Percentiles rank a stretch among this genome's conserved stretches.
Conservation (phyloP, 139 green algal species). For the Diplosphaera chodatii region DNA sequence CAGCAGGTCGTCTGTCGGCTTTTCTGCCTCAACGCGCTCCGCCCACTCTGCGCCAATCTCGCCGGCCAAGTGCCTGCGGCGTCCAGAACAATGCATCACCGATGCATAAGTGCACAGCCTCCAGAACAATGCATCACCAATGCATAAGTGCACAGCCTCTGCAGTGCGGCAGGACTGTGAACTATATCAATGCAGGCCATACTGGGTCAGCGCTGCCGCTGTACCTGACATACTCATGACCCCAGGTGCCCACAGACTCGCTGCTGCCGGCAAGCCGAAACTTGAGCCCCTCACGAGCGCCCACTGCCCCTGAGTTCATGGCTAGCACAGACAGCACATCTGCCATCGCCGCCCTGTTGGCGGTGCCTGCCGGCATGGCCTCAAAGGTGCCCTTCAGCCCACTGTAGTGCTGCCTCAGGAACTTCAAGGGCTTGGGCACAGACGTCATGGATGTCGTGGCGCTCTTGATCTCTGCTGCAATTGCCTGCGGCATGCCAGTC, state of each 20-base stretch:
- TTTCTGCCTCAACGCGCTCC: slow-evolving; percentile 28
- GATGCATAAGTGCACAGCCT: slow-evolving; percentile 55
- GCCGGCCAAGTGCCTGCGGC: slow-evolving; percentile 70
- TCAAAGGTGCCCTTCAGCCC: slow-evolving; percentile 62
- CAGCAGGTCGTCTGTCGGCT: slow-evolving; percentile 70
- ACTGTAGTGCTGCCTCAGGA: slow-evolving; percentile 83
- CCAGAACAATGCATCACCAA: neutral
- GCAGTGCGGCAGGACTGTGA: no score
- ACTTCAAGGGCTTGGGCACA: slow-evolving; percentile 98
- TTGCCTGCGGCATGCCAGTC: neutral
- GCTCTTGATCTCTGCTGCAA: slow-evolving; percentile 55
- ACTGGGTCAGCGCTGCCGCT: no score
- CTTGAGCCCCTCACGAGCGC: slow-evolving; percentile 72
- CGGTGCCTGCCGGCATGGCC: slow-evolving; percentile 27
- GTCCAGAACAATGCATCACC: neutral
- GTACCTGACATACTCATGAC: slow-evolving; percentile 94
- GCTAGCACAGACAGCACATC: slow-evolving; percentile 94
- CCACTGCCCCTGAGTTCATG: slow-evolving; percentile 77
- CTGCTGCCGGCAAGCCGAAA: slow-evolving; percentile 55
- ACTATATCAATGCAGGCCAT: no score
- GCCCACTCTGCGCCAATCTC: slow-evolving; percentile 80
- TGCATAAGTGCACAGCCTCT: slow-evolving; percentile 55
- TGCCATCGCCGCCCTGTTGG: slow-evolving; percentile 62
- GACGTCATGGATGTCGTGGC: slow-evolving; percentile 95
- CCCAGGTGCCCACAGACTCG: slow-evolving; percentile 71